Evolutionary conservation across 2,329 filamentous ascomycete species (phyloP), one percentile per base, ranked within the genome.

Genomic region (Cladosporium velox): DNA sequence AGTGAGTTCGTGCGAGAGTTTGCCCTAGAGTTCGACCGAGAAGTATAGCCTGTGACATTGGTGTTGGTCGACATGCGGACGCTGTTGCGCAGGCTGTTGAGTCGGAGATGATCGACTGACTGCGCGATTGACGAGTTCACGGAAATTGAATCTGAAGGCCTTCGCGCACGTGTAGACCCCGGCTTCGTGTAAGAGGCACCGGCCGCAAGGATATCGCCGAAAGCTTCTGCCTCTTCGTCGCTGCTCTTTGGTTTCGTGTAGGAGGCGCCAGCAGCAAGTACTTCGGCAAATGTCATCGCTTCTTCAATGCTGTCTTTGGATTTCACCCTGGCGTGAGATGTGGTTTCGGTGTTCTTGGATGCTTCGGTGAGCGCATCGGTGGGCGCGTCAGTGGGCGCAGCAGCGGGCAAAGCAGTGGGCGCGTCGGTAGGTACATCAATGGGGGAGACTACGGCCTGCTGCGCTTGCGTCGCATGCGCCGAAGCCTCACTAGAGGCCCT

Each of bases 1-100:
- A 73, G 64, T 2, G 74, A 76, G 52, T 71, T 75, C 2, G 73
- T 71, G n/a, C 71, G 70, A 12, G 74, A 75, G 55, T 70, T 74
- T 4, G 73, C 70, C 18, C 71, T 70, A 8, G 74, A 75, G 55
- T 71, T 75, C 3, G 73, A 70, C 24, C 71, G 70, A 11, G 74
- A 75, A 5, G 71, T 75, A 28, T 34, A 28, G 66, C 69, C 41
- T 65, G 68, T 49, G 69, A 70, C 35, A 34, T 65, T 44, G 52
- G 74, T 74, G n/a, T 71, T 69, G 30, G 72, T 69, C 11, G 74
- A 75, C n/a, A 70, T 72, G n/a, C 73, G 70, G 18, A 69, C 68
- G 65, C 73, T 76, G 34, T 70, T 71, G 6, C 72, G 73, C 8
- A 75, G 62, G 41, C 68, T 73, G 59, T 72, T 71, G 10, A 75